Conservation (phyloP, 164 flowering plant genomes). For the Umbilicus rupestris region DNA sequence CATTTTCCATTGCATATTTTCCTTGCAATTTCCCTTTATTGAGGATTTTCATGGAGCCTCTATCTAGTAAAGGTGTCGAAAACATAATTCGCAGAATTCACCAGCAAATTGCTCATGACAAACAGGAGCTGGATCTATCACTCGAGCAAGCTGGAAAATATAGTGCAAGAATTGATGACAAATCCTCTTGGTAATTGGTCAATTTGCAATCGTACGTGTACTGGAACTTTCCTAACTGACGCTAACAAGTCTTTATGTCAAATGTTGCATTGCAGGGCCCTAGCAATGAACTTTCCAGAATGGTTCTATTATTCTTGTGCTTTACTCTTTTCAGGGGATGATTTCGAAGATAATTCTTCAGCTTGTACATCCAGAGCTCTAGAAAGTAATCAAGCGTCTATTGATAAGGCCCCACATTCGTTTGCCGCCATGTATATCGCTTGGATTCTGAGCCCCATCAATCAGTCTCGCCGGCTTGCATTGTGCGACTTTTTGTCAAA, state of each 20-base stretch:
- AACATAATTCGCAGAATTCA: constrained; percentile 27
- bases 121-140: constrained; percentile 8
- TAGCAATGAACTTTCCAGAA: constrained; percentile 54
- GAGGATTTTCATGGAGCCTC: constrained; percentile 39
- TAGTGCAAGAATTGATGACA: constrained; percentile 27
- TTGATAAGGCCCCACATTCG: constrained; percentile 12
- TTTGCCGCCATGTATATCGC: constrained; percentile 62
- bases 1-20: constrained; percentile 60
- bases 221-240: constrained; percentile 3
- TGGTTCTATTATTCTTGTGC: constrained; percentile 65
- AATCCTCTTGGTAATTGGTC: constrained; percentile 51
- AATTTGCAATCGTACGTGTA: constrained; percentile 3
- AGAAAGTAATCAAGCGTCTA: constrained; percentile 12
- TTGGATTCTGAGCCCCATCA: constrained; percentile 51
- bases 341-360: constrained; percentile 15
- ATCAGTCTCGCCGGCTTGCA: constrained; percentile 24
- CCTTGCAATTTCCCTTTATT: constrained; percentile 27
- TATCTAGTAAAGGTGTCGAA: constrained; percentile 33
- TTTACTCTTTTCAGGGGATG: constrained; percentile 34
- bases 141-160: constrained; percentile 18
- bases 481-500: constrained; percentile 30
- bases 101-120: constrained; percentile 12
- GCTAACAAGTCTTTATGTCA: constrained; percentile 5
- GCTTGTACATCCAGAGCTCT: constrained; percentile 9
- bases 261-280: constrained; percentile 43